Conservation (phyloP, 2,329 filamentous ascomycete genomes). For the Myrmaecium sp. region DNA sequence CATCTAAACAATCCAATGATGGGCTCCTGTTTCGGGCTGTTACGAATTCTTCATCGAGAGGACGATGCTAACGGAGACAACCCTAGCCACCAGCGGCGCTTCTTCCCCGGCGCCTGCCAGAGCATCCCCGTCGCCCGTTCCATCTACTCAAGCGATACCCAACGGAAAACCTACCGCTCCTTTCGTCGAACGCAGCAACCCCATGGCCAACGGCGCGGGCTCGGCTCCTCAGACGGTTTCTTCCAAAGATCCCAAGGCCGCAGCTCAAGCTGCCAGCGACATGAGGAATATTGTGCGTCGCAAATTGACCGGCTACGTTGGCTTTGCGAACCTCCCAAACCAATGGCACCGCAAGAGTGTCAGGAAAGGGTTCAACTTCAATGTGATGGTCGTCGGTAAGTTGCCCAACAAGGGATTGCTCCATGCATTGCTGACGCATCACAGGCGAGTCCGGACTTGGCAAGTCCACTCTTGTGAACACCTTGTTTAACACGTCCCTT, state of each 20-base stretch:
- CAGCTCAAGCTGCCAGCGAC: slow-evolving; percentile 30
- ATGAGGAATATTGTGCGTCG: slow-evolving; percentile 93
- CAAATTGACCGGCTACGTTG: slow-evolving; percentile 96
- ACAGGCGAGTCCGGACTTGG: slow-evolving; percentile 95
- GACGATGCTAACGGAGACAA: too few relatives aligned
- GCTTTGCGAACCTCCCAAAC: slow-evolving; percentile 96
- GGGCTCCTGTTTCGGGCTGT: too few relatives aligned
- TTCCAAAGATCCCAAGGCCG: slow-evolving; percentile 46
- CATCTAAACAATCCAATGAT: too few relatives aligned
- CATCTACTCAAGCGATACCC: too few relatives aligned
- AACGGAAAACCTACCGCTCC: slow-evolving; percentile 38
- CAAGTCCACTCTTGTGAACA: slow-evolving; percentile 98
- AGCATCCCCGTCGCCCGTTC: slow-evolving; percentile 28
- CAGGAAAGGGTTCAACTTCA: slow-evolving; percentile 99
- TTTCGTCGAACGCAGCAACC: slow-evolving; percentile 40
- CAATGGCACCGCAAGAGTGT: slow-evolving; percentile 99
- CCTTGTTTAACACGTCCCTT: slow-evolving; percentile 96
- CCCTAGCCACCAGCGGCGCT: slow-evolving; percentile 30
- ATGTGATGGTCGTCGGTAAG: slow-evolving; percentile 99
- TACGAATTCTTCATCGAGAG: too few relatives aligned
- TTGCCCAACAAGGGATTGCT: slow-evolving; percentile 12
- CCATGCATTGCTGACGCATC: slow-evolving; percentile 3
- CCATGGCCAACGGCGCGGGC: slow-evolving; percentile 33
- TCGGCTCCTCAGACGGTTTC: slow-evolving; percentile 41
- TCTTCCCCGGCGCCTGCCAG: slow-evolving; percentile 26